These are phyloP conservation scores for Penicillium sp. DNA, from an alignment of 2,329 filamentous ascomycete species.

Conservation along the genomic window DNA sequence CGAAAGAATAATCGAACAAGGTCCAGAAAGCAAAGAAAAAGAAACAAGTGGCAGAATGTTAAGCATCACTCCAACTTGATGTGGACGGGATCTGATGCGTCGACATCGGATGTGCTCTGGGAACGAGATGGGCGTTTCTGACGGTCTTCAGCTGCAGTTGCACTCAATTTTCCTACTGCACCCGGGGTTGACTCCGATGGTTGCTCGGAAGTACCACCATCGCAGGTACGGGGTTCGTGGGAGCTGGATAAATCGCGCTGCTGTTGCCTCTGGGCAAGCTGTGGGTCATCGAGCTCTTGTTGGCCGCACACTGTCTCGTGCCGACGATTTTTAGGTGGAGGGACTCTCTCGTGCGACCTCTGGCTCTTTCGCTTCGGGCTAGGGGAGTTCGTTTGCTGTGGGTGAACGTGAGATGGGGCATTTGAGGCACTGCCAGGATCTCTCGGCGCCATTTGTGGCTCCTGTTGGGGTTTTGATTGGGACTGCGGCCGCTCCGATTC, in stretches of 20 bases:
- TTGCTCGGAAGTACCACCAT: neutral
- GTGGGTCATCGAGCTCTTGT: neutral
- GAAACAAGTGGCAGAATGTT: neutral
- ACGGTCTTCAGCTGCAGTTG: neutral
- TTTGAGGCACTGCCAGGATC: too few species aligned
- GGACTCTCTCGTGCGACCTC: neutral
- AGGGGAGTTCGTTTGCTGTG: neutral
- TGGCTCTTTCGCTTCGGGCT: neutral
- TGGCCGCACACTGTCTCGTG: too few species aligned
- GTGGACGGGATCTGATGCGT: neutral
- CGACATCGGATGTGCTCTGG: neutral
- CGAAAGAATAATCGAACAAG: neutral
- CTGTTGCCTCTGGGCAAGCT: neutral
- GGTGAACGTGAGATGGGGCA: neutral
- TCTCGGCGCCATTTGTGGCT: neutral
- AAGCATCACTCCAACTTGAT: neutral
- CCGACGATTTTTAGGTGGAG: neutral
- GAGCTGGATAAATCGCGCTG: neutral
- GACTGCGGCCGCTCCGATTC: neutral
- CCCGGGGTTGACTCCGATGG: neutral
- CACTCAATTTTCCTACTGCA: conserved; percentile 46
- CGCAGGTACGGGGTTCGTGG: neutral
- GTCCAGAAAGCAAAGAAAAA: neutral
- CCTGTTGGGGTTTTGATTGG: neutral
- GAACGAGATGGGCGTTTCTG: too few species aligned